Evolutionary conservation across 306 rosid species (phyloP), one percentile per base, ranked within the genome.

Genomic region (Fagus sylvatica): DNA sequence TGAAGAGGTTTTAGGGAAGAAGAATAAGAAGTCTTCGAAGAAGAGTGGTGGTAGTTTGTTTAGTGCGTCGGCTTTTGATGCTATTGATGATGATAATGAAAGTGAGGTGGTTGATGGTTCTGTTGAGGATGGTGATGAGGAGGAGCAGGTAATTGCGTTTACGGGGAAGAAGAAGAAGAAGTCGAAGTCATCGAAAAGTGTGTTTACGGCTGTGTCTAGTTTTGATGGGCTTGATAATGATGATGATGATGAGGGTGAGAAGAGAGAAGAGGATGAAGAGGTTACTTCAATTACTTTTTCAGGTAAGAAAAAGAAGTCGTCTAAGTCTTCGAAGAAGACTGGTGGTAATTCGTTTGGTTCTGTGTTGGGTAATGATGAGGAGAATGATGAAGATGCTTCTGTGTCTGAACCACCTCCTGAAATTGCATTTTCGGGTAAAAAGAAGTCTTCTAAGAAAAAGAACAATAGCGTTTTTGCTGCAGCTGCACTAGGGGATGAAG

Each of bases 401-500:
- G 71, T 83, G 5, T 73, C 87, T 0, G 88, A 88, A 69, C 71
- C 86, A 69, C 71, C 86, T 75, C 78, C 89, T 19, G 71, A 82
- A 34, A 72, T 89, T 72, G 80, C 88, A 11, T 92, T 95, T 84
- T 81, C 95, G 0, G 98, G 98, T 68, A 93, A 95, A 81, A 95
- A 95, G 83, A 95, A 93, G 80, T 87, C 98, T 12, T 89, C 97
- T 13, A 94, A 89, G 77, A 95, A 93, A 93, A 92, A 91, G 78
- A 73, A 81, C 42, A 80, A 74, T 57, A 60, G 76, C 80, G 34
- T 84, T 78, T 62, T 74, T 74, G 51, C 51, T 43, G 51, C 51
- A 43, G 13, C 85, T 46, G 84, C 87, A 76, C 71, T 59, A 72
- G 74, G 78, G 74, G 87, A 84, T 84, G 93, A 79, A 60, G 30